Conservation (phyloP, 495 filamentous ascomycete genomes). For the Zalerion maritima region DNA sequence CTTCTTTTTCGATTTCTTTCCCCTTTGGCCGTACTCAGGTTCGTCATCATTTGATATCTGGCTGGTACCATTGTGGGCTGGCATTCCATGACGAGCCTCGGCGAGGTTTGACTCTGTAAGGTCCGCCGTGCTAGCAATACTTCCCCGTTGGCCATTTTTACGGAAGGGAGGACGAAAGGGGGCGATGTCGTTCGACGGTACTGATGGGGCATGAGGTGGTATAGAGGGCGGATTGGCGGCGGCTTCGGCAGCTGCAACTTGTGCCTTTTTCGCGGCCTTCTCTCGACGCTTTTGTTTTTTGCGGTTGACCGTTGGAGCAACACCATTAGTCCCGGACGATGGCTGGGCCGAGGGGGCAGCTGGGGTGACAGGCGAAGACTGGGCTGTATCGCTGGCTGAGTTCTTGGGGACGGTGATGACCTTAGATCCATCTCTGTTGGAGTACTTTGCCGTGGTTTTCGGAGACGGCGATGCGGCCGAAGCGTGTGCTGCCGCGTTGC, state of each 20-base stretch:
- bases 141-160: too few species aligned
- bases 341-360: conserved; percentile 11
- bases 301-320: conserved; percentile 50
- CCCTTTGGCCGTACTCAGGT: conserved; percentile 28
- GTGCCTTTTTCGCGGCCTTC: conserved; percentile 61
- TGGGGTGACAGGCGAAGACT: conserved; percentile 25
- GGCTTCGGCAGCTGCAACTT: conserved; percentile 40
- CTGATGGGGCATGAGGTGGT: conserved; percentile 28
- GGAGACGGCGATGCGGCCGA: conserved; percentile 23
- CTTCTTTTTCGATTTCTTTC: conserved; percentile 8
- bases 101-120: too few species aligned
- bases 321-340: conserved; percentile 14
- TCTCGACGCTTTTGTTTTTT: conserved; percentile 83
- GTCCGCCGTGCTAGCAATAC: too few species aligned
- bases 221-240: conserved; percentile 13
- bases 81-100: too few species aligned
- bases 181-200: conserved; percentile 16
- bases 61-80: too few species aligned
- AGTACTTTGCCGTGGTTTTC: conserved; percentile 39
- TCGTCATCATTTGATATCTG: too few species aligned
- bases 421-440: conserved; percentile 55
- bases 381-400: conserved; percentile 34
- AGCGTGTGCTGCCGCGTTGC: conserved; percentile 25
- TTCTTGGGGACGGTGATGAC: conserved; percentile 51
- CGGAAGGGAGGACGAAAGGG: conserved; percentile 10